phyloP scores from a whole-genome alignment of 345 rosid species.

The Populus alba region DNA sequence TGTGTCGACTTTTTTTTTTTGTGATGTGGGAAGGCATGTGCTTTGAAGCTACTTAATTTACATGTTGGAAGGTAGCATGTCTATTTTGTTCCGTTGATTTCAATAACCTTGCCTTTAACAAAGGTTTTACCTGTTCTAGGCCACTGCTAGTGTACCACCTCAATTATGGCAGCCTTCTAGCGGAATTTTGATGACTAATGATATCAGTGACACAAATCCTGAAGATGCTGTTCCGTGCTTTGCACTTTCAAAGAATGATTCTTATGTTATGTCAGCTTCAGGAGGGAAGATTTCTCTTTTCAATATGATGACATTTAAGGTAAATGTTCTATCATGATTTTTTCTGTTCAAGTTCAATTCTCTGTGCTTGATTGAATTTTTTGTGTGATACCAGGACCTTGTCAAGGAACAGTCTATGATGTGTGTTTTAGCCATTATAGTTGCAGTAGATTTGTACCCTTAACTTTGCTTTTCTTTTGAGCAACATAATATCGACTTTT shows the following conservation, averaged over 20 bases:
- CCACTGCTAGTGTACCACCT: slow-evolving; percentile 58
- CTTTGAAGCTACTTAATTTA: not conserved
- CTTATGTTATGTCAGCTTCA: slow-evolving; percentile 76
- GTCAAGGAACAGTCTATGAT: not conserved
- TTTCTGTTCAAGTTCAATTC: not conserved
- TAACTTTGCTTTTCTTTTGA: not conserved
- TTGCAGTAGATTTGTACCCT: not conserved
- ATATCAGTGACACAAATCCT: slow-evolving; percentile 51
- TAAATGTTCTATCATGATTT: slow-evolving; percentile 24
- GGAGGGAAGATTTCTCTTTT: slow-evolving; percentile 71
- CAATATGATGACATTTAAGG: slow-evolving; percentile 77
- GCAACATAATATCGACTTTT: not conserved
- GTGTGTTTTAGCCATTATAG: not conserved
- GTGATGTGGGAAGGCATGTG: not conserved
- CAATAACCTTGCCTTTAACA: slow-evolving; percentile 7
- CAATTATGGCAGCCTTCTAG: slow-evolving; percentile 73
- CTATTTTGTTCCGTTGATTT: not conserved
- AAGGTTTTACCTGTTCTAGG: slow-evolving; percentile 38
- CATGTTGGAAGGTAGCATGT: slow-evolving; percentile 1
- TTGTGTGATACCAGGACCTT: slow-evolving; percentile 2
- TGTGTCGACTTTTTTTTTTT: not conserved
- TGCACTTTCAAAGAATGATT: slow-evolving; percentile 69
- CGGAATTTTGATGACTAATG: slow-evolving; percentile 73
- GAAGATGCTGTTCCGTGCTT: slow-evolving; percentile 83
- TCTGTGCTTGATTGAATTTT: not conserved